Evolutionary conservation across 805 yeast genomes (phyloP).

Genomic region (Yarrowia osloensis): DNA sequence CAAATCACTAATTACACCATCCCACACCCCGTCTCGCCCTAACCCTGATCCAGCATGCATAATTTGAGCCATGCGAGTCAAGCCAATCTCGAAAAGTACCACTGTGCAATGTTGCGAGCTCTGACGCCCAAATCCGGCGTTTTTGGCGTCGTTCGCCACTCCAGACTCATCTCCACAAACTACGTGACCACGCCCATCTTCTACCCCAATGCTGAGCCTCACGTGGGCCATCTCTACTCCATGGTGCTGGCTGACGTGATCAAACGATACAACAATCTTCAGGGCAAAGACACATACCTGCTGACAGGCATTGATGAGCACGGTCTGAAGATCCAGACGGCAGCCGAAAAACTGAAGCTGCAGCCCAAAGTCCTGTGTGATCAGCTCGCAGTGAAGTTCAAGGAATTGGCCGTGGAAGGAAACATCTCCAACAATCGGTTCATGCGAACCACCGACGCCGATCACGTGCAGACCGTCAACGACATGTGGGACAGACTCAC

Average conservation of each 20-base stretch:
- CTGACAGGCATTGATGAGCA: conserved; percentile 98
- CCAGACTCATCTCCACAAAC: not conserved
- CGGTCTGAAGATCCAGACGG: conserved; percentile 89
- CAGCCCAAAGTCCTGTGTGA: conserved; percentile 75
- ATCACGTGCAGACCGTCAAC: conserved; percentile 67
- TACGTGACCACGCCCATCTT: conserved; percentile 85
- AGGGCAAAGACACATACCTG: conserved; percentile 35
- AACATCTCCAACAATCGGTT: conserved; percentile 69
- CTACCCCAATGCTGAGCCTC: conserved; percentile 95
- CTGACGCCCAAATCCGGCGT: not conserved
- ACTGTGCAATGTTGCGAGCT: not conserved
- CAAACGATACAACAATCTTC: conserved; percentile 47
- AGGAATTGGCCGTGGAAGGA: conserved; percentile 58
- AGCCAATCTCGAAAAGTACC: not conserved
- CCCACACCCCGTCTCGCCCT: too few species aligned
- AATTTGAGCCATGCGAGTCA: not conserved
- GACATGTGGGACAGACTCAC: conserved; percentile 67
- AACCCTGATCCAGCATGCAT: not conserved
- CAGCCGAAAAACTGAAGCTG: conserved; percentile 59
- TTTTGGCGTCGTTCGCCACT: not conserved
- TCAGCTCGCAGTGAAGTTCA: conserved; percentile 62
- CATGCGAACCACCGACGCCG: conserved; percentile 85
- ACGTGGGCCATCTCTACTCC: conserved; percentile 88
- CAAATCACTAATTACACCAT: too few species aligned
- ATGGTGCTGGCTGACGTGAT: conserved; percentile 81